Conservation (phyloP, 257 asterid species). For the Penstemon davidsonii region DNA sequence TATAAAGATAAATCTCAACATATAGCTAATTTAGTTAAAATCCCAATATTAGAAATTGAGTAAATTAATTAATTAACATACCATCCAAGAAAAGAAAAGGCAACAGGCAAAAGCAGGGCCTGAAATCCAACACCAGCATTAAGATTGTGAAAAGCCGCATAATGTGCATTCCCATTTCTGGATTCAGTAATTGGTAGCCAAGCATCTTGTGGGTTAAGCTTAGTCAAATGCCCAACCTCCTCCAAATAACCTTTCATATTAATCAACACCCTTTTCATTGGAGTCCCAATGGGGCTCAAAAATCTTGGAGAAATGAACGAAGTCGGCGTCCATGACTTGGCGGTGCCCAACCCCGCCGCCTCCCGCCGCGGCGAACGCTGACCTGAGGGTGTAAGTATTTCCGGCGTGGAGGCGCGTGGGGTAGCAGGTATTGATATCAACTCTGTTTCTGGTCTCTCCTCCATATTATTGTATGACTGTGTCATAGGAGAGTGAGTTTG, state of each 20-base stretch:
- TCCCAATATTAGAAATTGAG: neutral
- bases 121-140: slow-evolving; percentile 98
- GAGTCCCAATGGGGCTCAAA: slow-evolving; percentile 97
- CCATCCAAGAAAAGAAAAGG: slow-evolving; percentile 98
- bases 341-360: slow-evolving; percentile 37
- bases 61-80: slow-evolving; percentile 25
- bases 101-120: slow-evolving; percentile 91
- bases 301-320: slow-evolving; percentile 93
- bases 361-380: slow-evolving; percentile 75
- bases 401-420: slow-evolving; percentile 97
- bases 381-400: slow-evolving; percentile 86
- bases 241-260: slow-evolving; percentile 95
- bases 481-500: neutral
- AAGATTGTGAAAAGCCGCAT: slow-evolving; percentile 93
- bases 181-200: slow-evolving; percentile 99
- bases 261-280: slow-evolving; percentile 86
- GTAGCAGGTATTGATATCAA: slow-evolving; percentile 96
- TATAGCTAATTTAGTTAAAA: neutral
- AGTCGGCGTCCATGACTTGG: slow-evolving; percentile 96
- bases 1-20: neutral
- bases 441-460: slow-evolving; percentile 95
- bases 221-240: slow-evolving; percentile 93
- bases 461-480: slow-evolving; percentile 43
- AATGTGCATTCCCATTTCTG: slow-evolving; percentile 92
- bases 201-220: slow-evolving; percentile 96